Conservation (phyloP, 2,329 filamentous ascomycete genomes). For the Fusarium nygamai region DNA sequence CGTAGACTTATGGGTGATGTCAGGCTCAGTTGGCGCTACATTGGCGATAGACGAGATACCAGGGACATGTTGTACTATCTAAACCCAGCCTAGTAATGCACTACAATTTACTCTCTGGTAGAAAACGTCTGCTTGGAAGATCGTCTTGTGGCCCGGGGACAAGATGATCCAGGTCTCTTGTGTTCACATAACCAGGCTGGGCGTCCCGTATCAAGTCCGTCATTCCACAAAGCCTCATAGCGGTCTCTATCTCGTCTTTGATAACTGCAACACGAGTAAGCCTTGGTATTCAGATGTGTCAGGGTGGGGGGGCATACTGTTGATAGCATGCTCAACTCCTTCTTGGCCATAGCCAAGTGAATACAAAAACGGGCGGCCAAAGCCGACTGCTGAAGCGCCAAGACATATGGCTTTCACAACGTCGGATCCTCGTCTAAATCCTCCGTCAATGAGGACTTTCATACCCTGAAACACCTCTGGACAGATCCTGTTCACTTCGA, state of each 20-base stretch:
- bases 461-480: background rate
- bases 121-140: background rate
- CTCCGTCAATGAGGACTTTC: background rate
- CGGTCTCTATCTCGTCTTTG: background rate
- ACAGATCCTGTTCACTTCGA: background rate
- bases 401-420: background rate
- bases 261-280: background rate
- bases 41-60: background rate
- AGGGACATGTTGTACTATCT: background rate
- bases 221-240: background rate
- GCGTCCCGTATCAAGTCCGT: background rate
- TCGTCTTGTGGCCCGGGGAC: background rate
- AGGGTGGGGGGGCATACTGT: background rate
- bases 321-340: background rate
- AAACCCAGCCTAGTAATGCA: fast-evolving
- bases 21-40: background rate
- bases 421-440: background rate
- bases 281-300: fast-evolving
- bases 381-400: background rate
- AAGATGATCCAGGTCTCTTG: background rate
- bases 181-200: background rate
- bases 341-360: background rate
- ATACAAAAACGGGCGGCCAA: background rate
- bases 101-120: background rate
- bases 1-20: background rate